Percentiles rank a stretch among this genome's conserved stretches.
Conservation (phyloP, 2,329 filamentous ascomycete species). For the Cercospora sojina region DNA sequence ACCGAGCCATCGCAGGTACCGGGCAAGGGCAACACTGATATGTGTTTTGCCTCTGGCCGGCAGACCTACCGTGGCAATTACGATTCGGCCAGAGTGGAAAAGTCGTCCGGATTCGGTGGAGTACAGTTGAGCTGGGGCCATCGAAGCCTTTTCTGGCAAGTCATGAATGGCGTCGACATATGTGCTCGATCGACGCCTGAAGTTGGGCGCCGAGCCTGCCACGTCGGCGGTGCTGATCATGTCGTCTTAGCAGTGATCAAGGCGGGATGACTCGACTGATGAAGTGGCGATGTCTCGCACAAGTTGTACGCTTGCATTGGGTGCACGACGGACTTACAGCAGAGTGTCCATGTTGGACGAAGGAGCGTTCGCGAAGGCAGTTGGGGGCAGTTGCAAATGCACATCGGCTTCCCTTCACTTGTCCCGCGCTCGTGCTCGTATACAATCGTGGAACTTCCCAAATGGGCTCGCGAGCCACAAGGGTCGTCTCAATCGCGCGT, state of each 20-base stretch:
- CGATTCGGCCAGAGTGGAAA: slow-evolving; percentile 95
- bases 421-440: slow-evolving; percentile 6
- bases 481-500: not conserved
- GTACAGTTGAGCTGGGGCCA: slow-evolving; percentile 95
- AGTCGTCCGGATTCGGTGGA: slow-evolving; percentile 96
- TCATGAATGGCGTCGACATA: slow-evolving; percentile 98
- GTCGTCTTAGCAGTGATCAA: slow-evolving; percentile 9
- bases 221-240: slow-evolving; percentile 70
- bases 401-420: slow-evolving; percentile 1
- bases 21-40: slow-evolving; percentile 90
- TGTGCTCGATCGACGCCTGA: slow-evolving; percentile 88
- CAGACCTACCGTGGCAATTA: slow-evolving; percentile 93
- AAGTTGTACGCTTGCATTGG: not conserved
- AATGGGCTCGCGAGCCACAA: not conserved
- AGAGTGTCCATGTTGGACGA: slow-evolving; percentile 26
- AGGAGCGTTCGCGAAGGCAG: not conserved
- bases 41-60: slow-evolving; percentile 97
- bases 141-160: slow-evolving; percentile 74
- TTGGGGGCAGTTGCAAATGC: not conserved
- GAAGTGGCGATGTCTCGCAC: not conserved
- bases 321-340: slow-evolving; percentile 20
- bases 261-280: not conserved
- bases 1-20: slow-evolving; percentile 93
- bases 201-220: slow-evolving; percentile 83
- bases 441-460: not conserved